These are phyloP conservation scores for Globisporangium splendens DNA, from an alignment of 352 stramenopile genomes.

Conservation along the genomic window DNA sequence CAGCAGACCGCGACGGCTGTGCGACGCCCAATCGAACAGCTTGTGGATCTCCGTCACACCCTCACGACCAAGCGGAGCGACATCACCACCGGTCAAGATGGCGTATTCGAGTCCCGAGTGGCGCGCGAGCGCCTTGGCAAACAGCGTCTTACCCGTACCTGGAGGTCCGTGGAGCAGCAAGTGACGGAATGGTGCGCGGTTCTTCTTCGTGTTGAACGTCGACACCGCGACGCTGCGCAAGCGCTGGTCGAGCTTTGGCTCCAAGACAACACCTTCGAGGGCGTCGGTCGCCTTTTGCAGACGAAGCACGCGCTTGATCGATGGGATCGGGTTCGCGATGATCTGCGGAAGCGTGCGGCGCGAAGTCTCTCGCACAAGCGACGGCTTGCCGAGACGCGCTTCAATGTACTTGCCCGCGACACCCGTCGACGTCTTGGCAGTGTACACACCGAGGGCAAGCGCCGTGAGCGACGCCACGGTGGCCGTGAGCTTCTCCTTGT, in stretches of 20 bases:
- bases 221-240: conserved; percentile 94
- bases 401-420: conserved; percentile 96
- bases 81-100: conserved; percentile 98
- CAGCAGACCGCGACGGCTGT: conserved; percentile 92
- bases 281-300: conserved; percentile 90
- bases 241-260: conserved; percentile 92
- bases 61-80: conserved; percentile 96
- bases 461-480: conserved; percentile 93
- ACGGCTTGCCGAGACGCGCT: conserved; percentile 94
- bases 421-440: conserved; percentile 89
- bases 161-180: conserved; percentile 97
- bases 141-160: conserved; percentile 99
- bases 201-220: conserved; percentile 98
- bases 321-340: conserved; percentile 81
- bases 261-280: conserved; percentile 94
- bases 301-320: conserved; percentile 86
- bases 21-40: conserved; percentile 99
- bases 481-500: conserved; percentile 95
- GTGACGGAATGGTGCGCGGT: conserved; percentile 97
- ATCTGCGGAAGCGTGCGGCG: conserved; percentile 82
- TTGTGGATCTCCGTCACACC: conserved; percentile 99
- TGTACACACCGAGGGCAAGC: conserved; percentile 96
- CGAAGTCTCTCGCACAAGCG: conserved; percentile 97
- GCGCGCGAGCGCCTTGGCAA: conserved; percentile 95
- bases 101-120: conserved; percentile 98